A percentile compares a stretch with the other conserved stretches of the same genome.
Conservation (phyloP, 2,329 filamentous ascomycete genomes). For the Plectosphaerella plurivora region DNA sequence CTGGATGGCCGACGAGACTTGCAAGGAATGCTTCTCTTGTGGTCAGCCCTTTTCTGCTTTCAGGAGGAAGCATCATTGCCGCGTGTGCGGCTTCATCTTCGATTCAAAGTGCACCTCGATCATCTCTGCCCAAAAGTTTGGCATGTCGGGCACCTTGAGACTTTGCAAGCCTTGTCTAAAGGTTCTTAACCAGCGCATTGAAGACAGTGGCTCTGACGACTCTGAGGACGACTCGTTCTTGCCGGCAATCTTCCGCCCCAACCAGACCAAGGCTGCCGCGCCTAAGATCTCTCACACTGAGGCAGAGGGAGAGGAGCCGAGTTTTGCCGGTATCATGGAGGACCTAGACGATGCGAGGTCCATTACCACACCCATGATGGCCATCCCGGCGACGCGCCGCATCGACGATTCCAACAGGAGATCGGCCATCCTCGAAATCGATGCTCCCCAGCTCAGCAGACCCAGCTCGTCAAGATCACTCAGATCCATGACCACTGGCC, state of each 20-base stretch:
- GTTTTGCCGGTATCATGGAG: slow-evolving; percentile 34
- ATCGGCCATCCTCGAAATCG: slow-evolving; percentile 87
- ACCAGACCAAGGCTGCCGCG: slow-evolving; percentile 38
- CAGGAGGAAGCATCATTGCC: slow-evolving; percentile 92
- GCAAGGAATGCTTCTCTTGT: slow-evolving; percentile 94
- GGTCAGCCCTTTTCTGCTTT: slow-evolving; percentile 89
- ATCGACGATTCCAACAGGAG: slow-evolving; percentile 76
- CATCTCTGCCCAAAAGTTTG: slow-evolving; percentile 84
- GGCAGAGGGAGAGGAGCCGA: slow-evolving; percentile 33
- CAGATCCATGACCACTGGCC: slow-evolving; percentile 61
- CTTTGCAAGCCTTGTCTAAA: slow-evolving; percentile 91
- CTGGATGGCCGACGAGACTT: slow-evolving; percentile 99
- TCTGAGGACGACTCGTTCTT: slow-evolving; percentile 74
- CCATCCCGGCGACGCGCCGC: slow-evolving; percentile 60
- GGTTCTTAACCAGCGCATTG: slow-evolving; percentile 78
- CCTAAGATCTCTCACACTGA: slow-evolving; percentile 27
- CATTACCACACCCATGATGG: slow-evolving; percentile 66
- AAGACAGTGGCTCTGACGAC: slow-evolving; percentile 82
- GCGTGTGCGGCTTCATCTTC: slow-evolving; percentile 96
- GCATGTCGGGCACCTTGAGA: slow-evolving; percentile 75
- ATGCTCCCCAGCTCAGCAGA: slow-evolving; percentile 75
- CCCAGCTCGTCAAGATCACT: slow-evolving; percentile 91
- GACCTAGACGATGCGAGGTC: slow-evolving; percentile 45
- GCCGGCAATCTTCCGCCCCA: slow-evolving; percentile 56
- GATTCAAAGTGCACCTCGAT: slow-evolving; percentile 92